Percentiles rank a stretch among this genome's conserved stretches.
Evolutionary conservation across 306 rosid species (phyloP).

Genomic region (Acmispon strigosus): DNA sequence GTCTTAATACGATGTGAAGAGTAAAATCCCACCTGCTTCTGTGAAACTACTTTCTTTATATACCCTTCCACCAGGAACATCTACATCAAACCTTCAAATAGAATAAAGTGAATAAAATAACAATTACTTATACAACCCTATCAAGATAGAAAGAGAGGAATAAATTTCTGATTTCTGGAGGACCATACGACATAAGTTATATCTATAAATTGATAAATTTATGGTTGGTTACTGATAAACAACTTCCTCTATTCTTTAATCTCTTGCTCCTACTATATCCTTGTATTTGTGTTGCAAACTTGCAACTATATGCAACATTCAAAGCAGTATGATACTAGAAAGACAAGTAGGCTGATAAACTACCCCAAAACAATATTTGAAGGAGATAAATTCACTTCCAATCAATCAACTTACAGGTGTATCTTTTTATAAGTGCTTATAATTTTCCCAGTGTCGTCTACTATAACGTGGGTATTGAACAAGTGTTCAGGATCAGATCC

Average conservation of each 20-base stretch:
- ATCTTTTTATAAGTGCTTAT: constrained; percentile 71
- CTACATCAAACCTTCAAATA: constrained; percentile 81
- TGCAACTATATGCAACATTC: neutral
- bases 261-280: neutral
- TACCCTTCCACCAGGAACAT: constrained; percentile 87
- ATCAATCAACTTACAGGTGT: constrained; percentile 56
- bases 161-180: neutral
- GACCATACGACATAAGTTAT: neutral
- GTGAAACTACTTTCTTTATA: constrained; percentile 83
- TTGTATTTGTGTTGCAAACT: neutral
- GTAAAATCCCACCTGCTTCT: constrained; percentile 54
- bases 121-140: neutral
- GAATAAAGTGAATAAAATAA: constrained; percentile 8
- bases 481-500: constrained; percentile 72
- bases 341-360: neutral
- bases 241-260: neutral
- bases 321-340: constrained; percentile 9
- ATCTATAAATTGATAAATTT: neutral
- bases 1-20: neutral
- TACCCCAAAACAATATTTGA: neutral
- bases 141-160: neutral
- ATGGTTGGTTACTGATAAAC: too few relatives aligned
- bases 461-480: constrained; percentile 73
- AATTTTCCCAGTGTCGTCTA: constrained; percentile 80
- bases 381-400: neutral